phyloP scores from a whole-genome alignment of 352 stramenopile genomes.

The Thalassiosira ordinaria region DNA sequence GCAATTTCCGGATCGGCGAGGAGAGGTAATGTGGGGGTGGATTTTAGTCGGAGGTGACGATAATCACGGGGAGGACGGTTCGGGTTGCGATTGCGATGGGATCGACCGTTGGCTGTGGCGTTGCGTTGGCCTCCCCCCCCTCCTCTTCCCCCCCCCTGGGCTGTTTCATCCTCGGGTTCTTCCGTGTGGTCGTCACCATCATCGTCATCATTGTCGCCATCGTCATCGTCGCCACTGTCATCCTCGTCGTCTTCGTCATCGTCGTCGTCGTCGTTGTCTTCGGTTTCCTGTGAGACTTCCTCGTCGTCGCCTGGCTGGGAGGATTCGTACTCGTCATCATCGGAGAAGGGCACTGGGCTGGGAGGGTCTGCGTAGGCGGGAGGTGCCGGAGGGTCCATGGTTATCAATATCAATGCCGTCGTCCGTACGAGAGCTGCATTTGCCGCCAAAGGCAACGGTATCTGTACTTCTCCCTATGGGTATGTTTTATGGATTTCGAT shows the following conservation, averaged over 20 bases:
- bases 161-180: constrained; percentile 5
- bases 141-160: neutral
- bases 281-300: constrained; percentile 30
- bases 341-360: constrained; percentile 12
- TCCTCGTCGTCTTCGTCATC: constrained; percentile 6
- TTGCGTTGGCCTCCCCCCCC: neutral
- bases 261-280: constrained; percentile 32
- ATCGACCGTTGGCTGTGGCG: neutral
- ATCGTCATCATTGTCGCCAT: neutral
- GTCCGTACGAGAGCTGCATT: too few relatives aligned
- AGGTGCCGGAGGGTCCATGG: neutral
- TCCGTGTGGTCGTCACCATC: constrained; percentile 16
- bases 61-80: constrained; percentile 32
- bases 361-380: constrained; percentile 10
- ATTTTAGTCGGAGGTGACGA: constrained; percentile 43
- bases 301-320: constrained; percentile 18
- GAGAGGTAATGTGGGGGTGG: constrained; percentile 31
- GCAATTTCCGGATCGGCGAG: constrained; percentile 33
- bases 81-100: neutral
- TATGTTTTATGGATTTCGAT: too few relatives aligned
- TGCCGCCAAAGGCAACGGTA: too few relatives aligned
- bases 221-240: neutral
- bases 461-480: too few relatives aligned
- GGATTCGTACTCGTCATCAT: constrained; percentile 27
- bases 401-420: too few relatives aligned